These are phyloP conservation scores for Paxillus involutus DNA, from an alignment of 768 basidiomycete species.

Conservation along the genomic window DNA sequence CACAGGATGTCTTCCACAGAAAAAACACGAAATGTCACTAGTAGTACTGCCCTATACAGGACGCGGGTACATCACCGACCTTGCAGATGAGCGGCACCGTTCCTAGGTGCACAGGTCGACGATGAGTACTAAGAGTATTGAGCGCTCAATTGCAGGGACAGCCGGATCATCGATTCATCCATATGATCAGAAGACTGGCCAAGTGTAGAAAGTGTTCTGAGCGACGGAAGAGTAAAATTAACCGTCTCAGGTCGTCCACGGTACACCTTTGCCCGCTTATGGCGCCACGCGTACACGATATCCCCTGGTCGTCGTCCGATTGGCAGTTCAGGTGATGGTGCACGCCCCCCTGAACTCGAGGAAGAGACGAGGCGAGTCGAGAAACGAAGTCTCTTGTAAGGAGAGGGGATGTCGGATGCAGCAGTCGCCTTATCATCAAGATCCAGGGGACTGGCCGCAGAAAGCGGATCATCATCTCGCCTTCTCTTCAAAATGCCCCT, in stretches of 20 bases:
- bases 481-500: slow-evolving; percentile 29
- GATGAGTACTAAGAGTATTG: no score
- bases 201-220: slow-evolving; percentile 31
- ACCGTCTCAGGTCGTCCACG: slow-evolving; percentile 20
- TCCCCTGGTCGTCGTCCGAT: slow-evolving; percentile 17
- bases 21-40: no score
- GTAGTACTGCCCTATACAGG: no score
- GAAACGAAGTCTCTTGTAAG: slow-evolving; percentile 27
- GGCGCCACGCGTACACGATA: slow-evolving; percentile 9
- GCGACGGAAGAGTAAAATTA: slow-evolving; percentile 31
- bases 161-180: no score
- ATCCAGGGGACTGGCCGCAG: slow-evolving; percentile 8
- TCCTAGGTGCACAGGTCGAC: no score
- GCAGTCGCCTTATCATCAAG: neutral
- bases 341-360: slow-evolving; percentile 12
- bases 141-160: no score
- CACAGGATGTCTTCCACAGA: no score
- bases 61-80: no score
- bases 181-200: no score
- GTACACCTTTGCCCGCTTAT: slow-evolving; percentile 10
- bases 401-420: neutral
- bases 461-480: slow-evolving; percentile 19
- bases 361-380: slow-evolving; percentile 1
- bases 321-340: slow-evolving; percentile 10
- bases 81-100: no score